Conservation (phyloP, 148 eudicot genomes). For the Rheum nobile region DNA sequence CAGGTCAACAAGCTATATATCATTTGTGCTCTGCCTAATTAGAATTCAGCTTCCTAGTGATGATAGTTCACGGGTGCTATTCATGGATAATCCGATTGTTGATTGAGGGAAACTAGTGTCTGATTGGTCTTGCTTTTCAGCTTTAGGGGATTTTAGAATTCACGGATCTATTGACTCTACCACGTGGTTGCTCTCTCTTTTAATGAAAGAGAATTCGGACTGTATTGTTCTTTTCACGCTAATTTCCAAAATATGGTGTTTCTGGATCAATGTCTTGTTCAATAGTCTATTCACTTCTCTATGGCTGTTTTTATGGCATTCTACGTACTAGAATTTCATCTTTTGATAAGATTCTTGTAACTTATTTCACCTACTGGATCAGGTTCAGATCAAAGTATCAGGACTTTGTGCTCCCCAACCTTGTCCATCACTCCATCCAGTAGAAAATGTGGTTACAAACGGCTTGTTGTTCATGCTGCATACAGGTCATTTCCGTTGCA, state of each 20-base stretch:
- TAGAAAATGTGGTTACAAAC: slow-evolving; percentile 24
- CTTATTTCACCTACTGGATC: background rate
- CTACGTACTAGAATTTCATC: slow-evolving; percentile 9
- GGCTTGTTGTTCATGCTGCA: slow-evolving; percentile 50
- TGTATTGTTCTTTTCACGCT: background rate
- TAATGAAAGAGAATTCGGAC: background rate
- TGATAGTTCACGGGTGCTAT: background rate
- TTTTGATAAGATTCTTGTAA: background rate
- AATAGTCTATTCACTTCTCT: background rate
- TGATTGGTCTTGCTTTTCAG: background rate
- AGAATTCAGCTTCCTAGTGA: background rate
- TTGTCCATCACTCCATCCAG: slow-evolving; percentile 26
- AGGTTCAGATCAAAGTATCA: slow-evolving; percentile 27
- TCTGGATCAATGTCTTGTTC: background rate
- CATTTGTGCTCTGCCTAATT: background rate
- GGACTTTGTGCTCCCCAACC: slow-evolving; percentile 33
- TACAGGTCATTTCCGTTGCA: slow-evolving; percentile 39
- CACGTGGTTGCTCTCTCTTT: background rate
- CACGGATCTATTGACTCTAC: background rate
- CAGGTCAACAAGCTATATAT: background rate
- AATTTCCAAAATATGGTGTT: background rate
- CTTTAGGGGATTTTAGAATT: background rate
- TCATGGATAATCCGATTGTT: background rate
- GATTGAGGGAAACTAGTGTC: background rate
- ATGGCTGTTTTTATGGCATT: background rate